These are phyloP conservation scores for Phytopythium cucurbitacearum DNA, from an alignment of 352 stramenopile species.

Conservation along the genomic window DNA sequence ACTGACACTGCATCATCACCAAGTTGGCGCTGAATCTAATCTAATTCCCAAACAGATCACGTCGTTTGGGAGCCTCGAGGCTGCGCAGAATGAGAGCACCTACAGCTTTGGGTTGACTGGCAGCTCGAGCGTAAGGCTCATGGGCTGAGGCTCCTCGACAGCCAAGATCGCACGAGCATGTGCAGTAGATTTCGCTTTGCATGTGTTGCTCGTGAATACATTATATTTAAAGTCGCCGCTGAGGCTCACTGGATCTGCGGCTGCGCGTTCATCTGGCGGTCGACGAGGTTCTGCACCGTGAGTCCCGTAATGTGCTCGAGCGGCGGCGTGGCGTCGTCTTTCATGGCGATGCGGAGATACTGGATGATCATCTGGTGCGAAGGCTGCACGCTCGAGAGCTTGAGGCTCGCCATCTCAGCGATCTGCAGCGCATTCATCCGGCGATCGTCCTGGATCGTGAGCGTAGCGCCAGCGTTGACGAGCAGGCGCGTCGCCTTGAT, in stretches of 20 bases:
- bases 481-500: slow-evolving; percentile 64
- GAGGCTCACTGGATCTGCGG: slow-evolving; percentile 18
- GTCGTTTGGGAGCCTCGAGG: slow-evolving; percentile 47
- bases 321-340: slow-evolving; percentile 61
- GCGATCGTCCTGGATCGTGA: slow-evolving; percentile 44
- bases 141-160: slow-evolving; percentile 16
- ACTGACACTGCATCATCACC: background rate
- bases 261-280: slow-evolving; percentile 52
- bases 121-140: slow-evolving; percentile 36
- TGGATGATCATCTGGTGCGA: slow-evolving; percentile 85
- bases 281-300: slow-evolving; percentile 60
- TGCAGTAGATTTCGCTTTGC: background rate
- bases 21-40: too few relatives aligned
- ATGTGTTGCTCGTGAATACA: background rate
- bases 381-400: slow-evolving; percentile 70
- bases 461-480: slow-evolving; percentile 45
- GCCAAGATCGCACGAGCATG: background rate
- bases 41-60: slow-evolving; percentile 18
- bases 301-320: slow-evolving; percentile 72
- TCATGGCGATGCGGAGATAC: slow-evolving; percentile 77
- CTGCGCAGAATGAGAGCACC: slow-evolving; percentile 33
- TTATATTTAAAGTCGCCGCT: slow-evolving; percentile 11
- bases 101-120: slow-evolving; percentile 27
- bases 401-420: slow-evolving; percentile 71
- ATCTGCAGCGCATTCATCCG: slow-evolving; percentile 71